phyloP scores from a whole-genome alignment of 2,329 filamentous ascomycete genomes.

The Paraconiothyrium sp. region DNA sequence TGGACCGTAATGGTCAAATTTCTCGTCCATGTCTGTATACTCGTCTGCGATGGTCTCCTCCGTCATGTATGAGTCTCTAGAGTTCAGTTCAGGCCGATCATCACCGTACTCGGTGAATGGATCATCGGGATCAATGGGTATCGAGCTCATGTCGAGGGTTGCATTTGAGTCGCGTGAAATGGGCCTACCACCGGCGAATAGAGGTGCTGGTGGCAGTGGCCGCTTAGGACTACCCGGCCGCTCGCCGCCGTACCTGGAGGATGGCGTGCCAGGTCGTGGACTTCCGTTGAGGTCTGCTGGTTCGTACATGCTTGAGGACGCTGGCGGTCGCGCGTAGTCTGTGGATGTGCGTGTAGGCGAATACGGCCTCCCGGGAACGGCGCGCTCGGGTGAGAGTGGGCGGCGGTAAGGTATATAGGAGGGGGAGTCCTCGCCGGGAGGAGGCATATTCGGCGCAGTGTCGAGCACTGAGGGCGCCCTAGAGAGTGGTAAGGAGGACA shows the following conservation, averaged over 20 bases:
- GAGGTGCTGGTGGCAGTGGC: constrained; percentile 85
- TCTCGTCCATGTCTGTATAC: constrained; percentile 58
- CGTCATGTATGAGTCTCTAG: constrained; percentile 70
- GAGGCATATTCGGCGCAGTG: constrained; percentile 59
- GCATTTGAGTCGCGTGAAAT: constrained; percentile 54
- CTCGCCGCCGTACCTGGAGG: constrained; percentile 81
- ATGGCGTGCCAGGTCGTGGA: constrained; percentile 88
- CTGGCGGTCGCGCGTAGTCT: constrained; percentile 77
- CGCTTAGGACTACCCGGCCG: constrained; percentile 84
- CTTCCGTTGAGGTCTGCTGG: constrained; percentile 88
- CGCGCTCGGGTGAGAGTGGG: constrained; percentile 61
- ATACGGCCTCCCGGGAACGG: constrained; percentile 56
- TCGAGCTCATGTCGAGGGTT: constrained; percentile 71
- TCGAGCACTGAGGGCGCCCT: constrained; percentile 62
- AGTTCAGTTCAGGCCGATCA: constrained; percentile 66
- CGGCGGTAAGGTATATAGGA: constrained; percentile 69
- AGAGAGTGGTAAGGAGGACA: constrained; percentile 55
- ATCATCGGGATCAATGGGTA: constrained; percentile 73
- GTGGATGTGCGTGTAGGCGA: constrained; percentile 62
- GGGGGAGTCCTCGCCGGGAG: constrained; percentile 69
- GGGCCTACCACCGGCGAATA: constrained; percentile 72
- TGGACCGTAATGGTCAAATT: constrained; percentile 83
- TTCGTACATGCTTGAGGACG: constrained; percentile 79
- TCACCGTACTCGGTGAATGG: constrained; percentile 74
- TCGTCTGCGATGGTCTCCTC: constrained; percentile 68